Percentiles rank a stretch among this genome's conserved stretches.
Evolutionary conservation across 495 filamentous ascomycete species (phyloP).

Genomic region (Podospora pseudopauciseta): DNA sequence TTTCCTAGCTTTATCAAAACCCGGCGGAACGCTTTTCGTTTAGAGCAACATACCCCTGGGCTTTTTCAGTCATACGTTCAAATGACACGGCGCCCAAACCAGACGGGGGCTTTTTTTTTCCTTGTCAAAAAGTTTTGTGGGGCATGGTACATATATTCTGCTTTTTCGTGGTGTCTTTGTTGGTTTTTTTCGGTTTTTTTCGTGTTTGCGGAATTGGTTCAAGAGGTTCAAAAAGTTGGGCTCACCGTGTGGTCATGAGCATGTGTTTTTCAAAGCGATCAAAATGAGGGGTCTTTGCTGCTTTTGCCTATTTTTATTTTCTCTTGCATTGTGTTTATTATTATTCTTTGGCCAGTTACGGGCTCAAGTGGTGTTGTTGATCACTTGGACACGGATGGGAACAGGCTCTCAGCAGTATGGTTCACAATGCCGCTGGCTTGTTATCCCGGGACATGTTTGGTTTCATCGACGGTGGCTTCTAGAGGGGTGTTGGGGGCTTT

Average conservation of each 20-base stretch:
- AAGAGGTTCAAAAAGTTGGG: constrained; percentile 23
- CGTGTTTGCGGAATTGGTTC: constrained; percentile 7
- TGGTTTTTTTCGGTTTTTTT: not conserved
- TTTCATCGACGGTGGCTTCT: not conserved
- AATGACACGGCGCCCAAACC: not conserved
- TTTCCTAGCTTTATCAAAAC: not conserved
- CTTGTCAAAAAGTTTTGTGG: constrained; percentile 28
- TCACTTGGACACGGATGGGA: not conserved
- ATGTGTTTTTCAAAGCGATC: constrained; percentile 12
- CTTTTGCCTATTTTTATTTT: constrained; percentile 9
- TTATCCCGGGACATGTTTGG: not conserved
- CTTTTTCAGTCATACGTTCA: not conserved
- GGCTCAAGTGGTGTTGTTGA: not conserved
- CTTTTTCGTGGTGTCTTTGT: constrained; percentile 15
- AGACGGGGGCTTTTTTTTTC: constrained; percentile 15
- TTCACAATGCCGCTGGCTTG: not conserved
- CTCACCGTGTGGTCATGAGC: constrained; percentile 13
- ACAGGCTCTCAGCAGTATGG: not conserved
- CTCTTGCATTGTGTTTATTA: constrained; percentile 11
- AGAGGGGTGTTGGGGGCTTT: constrained; percentile 5
- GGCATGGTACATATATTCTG: constrained; percentile 16
- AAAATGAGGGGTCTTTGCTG: constrained; percentile 1
- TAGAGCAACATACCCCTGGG: constrained; percentile 11
- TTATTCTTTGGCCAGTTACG: constrained; percentile 4
- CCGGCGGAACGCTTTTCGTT: constrained; percentile 3